These are phyloP conservation scores for Aspergillus cristatus DNA, from an alignment of 495 filamentous ascomycete species.

Conservation along the genomic window DNA sequence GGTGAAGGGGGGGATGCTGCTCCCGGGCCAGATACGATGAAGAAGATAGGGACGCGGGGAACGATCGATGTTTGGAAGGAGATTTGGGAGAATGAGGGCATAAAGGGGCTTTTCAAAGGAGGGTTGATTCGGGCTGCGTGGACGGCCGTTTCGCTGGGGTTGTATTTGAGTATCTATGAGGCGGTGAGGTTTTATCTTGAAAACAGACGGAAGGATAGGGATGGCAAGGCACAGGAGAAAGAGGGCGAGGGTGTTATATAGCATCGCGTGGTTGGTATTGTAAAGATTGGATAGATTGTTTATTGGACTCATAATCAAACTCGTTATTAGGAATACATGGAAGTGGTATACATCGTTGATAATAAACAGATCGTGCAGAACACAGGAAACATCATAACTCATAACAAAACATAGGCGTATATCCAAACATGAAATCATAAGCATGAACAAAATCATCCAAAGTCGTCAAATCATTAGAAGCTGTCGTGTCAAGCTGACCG, in stretches of 20 bases:
- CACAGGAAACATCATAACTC: too few species aligned
- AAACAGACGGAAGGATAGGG: conserved; percentile 21
- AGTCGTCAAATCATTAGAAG: too few species aligned
- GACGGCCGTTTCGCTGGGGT: conserved; percentile 70
- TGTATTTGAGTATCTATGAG: conserved; percentile 85
- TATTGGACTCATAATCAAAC: background rate
- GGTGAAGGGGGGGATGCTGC: background rate
- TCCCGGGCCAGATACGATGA: conserved; percentile 13
- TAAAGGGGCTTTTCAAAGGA: conserved; percentile 70
- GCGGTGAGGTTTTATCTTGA: conserved; percentile 64
- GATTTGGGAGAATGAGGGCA: conserved; percentile 53
- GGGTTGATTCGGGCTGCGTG: conserved; percentile 64
- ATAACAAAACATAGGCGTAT: too few species aligned
- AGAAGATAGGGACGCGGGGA: conserved; percentile 10
- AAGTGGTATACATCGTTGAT: too few species aligned
- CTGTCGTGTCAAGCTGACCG: too few species aligned
- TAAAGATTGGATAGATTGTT: background rate
- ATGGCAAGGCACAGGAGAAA: background rate
- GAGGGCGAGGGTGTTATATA: conserved; percentile 7
- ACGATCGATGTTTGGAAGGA: conserved; percentile 49
- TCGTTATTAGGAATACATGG: background rate
- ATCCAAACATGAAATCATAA: too few species aligned
- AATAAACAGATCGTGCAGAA: too few species aligned
- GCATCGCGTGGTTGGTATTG: background rate
- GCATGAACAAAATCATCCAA: too few species aligned